A percentile compares a stretch with the other conserved stretches of the same genome.
These are phyloP conservation scores for Rosa hybrid DNA, from an alignment of 331 rosid species.

Conservation along the genomic window DNA sequence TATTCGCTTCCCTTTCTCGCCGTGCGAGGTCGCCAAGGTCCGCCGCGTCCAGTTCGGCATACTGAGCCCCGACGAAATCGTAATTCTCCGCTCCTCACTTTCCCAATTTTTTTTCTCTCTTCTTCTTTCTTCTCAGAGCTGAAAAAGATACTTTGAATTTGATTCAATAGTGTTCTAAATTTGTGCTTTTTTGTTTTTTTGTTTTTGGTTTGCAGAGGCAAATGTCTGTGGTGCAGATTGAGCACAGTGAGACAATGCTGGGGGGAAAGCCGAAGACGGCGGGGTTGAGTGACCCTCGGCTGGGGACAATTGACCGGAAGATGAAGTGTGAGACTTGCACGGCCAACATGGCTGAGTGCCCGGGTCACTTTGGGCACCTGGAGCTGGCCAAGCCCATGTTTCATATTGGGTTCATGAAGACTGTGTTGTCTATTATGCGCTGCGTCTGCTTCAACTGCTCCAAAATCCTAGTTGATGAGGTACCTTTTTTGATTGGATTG, in stretches of 20 bases:
- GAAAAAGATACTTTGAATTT: no score
- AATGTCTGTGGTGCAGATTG: slow-evolving; percentile 95
- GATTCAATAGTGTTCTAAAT: no score
- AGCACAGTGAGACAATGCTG: slow-evolving; percentile 85
- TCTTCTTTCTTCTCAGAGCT: no score
- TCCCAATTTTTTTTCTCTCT: neutral
- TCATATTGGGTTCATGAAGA: slow-evolving; percentile 91
- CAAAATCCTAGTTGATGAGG: slow-evolving; percentile 87
- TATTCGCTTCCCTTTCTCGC: slow-evolving; percentile 78
- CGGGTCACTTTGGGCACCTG: slow-evolving; percentile 94
- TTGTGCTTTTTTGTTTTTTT: neutral
- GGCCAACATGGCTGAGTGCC: slow-evolving; percentile 95
- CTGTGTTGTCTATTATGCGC: slow-evolving; percentile 78
- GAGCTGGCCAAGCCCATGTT: slow-evolving; percentile 99
- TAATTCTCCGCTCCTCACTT: slow-evolving; percentile 29
- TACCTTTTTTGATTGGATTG: neutral
- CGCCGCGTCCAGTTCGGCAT: slow-evolving; percentile 83
- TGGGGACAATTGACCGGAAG: slow-evolving; percentile 91
- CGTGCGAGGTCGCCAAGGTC: slow-evolving; percentile 89
- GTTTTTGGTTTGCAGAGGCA: slow-evolving; percentile 72
- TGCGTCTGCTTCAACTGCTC: slow-evolving; percentile 98
- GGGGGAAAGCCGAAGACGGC: slow-evolving; percentile 86
- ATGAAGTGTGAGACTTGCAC: slow-evolving; percentile 96
- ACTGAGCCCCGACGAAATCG: slow-evolving; percentile 85
- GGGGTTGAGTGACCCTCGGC: slow-evolving; percentile 93